Evolutionary conservation across 2,329 filamentous ascomycete genomes (phyloP).

Genomic region (Aspergillus fijiensis): DNA sequence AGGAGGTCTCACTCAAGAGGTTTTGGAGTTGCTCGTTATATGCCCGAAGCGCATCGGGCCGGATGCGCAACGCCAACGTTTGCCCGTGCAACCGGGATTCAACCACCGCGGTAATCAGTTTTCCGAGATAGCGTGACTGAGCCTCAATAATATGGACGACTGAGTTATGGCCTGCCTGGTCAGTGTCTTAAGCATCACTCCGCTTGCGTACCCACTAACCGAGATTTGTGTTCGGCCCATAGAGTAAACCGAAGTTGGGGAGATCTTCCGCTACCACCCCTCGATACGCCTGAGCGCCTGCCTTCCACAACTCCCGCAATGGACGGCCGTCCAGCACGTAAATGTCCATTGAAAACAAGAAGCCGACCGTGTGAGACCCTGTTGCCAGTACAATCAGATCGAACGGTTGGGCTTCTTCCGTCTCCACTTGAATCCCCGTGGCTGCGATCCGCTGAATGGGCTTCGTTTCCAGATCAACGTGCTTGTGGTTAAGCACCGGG

Average conservation of each 20-base stretch:
- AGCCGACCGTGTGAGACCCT: slow-evolving; percentile 59
- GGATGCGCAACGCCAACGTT: slow-evolving; percentile 50
- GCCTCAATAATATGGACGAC: slow-evolving; percentile 65
- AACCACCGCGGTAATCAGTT: slow-evolving; percentile 51
- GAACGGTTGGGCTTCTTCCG: slow-evolving; percentile 44
- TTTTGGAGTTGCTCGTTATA: slow-evolving; percentile 52
- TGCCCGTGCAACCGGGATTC: slow-evolving; percentile 42
- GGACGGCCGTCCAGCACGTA: slow-evolving; percentile 46
- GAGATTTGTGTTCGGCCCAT: slow-evolving; percentile 58
- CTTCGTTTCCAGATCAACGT: slow-evolving; percentile 54
- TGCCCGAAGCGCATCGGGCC: slow-evolving; percentile 35
- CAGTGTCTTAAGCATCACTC: neutral
- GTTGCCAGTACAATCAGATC: slow-evolving; percentile 60
- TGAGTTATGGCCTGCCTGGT: slow-evolving; percentile 49
- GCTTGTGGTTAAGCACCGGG: slow-evolving; percentile 47
- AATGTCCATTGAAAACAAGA: slow-evolving; percentile 58
- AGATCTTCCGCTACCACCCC: slow-evolving; percentile 53
- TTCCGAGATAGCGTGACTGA: slow-evolving; percentile 55
- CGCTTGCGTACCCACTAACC: slow-evolving; percentile 18
- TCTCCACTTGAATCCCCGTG: slow-evolving; percentile 49
- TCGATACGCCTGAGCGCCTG: slow-evolving; percentile 52
- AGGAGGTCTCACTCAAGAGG: slow-evolving; percentile 45
- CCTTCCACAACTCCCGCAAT: slow-evolving; percentile 54
- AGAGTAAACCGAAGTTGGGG: slow-evolving; percentile 59
- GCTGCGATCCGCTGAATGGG: slow-evolving; percentile 49